phyloP scores from a whole-genome alignment of 2,329 filamentous ascomycete genomes.

The Sarocladium kiliense region DNA sequence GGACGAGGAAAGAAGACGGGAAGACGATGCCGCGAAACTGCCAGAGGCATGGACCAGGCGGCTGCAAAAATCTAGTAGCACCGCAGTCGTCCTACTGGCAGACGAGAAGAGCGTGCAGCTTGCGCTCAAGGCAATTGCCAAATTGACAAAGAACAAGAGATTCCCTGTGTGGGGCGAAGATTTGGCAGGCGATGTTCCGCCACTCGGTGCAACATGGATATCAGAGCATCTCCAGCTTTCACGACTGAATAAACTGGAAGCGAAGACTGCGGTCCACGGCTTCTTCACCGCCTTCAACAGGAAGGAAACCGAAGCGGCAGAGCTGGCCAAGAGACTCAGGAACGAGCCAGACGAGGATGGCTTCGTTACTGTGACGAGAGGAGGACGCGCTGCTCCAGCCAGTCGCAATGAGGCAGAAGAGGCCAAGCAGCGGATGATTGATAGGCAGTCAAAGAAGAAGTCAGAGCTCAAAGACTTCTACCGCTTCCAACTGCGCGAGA shows the following conservation, averaged over 20 bases:
- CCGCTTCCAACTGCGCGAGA: conserved; percentile 75
- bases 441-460: conserved; percentile 59
- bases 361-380: conserved; percentile 85
- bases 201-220: conserved; percentile 52
- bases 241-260: conserved; percentile 60
- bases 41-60: conserved; percentile 70
- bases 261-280: conserved; percentile 73
- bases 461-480: conserved; percentile 70
- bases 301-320: conserved; percentile 61
- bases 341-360: conserved; percentile 90
- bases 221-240: conserved; percentile 65
- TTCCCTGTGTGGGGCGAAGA: conserved; percentile 66
- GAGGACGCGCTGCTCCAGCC: conserved; percentile 69
- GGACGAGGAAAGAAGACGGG: conserved; percentile 50
- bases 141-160: conserved; percentile 53
- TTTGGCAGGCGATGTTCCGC: conserved; percentile 48
- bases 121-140: conserved; percentile 69
- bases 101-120: conserved; percentile 74
- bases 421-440: conserved; percentile 51
- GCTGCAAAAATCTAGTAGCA: conserved; percentile 68
- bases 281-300: conserved; percentile 81
- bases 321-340: conserved; percentile 58
- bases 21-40: conserved; percentile 55
- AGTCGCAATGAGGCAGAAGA: conserved; percentile 65
- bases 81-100: conserved; percentile 77